phyloP scores from a whole-genome alignment of 2,329 filamentous ascomycete genomes.

The Juglanconis juglandina region DNA sequence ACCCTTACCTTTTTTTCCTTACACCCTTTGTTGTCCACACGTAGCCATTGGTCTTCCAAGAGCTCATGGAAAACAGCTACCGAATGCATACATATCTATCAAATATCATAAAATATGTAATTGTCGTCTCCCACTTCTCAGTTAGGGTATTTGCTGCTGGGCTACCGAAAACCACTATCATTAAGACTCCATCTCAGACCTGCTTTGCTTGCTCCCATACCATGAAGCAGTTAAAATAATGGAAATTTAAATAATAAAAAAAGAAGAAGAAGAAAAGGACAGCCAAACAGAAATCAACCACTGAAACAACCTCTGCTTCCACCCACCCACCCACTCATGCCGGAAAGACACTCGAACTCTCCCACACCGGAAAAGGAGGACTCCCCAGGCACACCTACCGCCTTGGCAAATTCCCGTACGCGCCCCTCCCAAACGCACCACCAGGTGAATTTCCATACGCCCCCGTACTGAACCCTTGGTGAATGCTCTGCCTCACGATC shows the following conservation, averaged over 20 bases:
- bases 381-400: constrained; percentile 33
- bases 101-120: constrained; percentile 9
- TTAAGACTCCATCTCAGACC: background rate
- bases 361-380: background rate
- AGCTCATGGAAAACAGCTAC: background rate
- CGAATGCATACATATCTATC: constrained; percentile 4
- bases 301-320: background rate
- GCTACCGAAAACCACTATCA: constrained; percentile 12
- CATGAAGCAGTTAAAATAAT: background rate
- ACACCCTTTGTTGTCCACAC: too few relatives aligned
- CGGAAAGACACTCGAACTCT: background rate
- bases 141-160: constrained; percentile 19
- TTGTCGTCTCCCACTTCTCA: constrained; percentile 7
- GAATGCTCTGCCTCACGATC: constrained; percentile 89
- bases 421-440: constrained; percentile 36
- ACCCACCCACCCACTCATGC: background rate
- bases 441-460: constrained; percentile 37
- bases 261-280: background rate
- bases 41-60: background rate
- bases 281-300: background rate
- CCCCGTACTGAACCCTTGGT: constrained; percentile 50
- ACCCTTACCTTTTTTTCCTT: background rate
- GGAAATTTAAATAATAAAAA: too few relatives aligned
- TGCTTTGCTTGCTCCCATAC: background rate
- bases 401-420: constrained; percentile 37